Conservation (phyloP, 495 filamentous ascomycete genomes). For the Lichenothelia convexa region DNA sequence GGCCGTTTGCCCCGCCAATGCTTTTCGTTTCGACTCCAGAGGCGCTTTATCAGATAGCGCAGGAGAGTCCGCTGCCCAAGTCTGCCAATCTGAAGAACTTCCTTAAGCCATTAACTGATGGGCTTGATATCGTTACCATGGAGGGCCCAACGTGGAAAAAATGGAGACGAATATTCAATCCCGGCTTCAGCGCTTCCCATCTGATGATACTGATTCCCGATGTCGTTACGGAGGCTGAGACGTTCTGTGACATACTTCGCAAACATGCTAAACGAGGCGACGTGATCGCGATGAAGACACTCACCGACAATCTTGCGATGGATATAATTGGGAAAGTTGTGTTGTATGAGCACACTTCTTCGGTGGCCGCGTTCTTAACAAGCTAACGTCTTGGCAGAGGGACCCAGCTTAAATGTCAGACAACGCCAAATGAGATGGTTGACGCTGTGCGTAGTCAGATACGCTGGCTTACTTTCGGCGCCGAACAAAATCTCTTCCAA, state of each 20-base stretch:
- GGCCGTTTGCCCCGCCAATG: constrained; percentile 24
- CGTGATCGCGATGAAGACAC: constrained; percentile 19
- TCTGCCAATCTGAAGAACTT: constrained; percentile 11
- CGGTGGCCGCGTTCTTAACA: neutral
- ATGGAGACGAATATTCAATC: constrained; percentile 26
- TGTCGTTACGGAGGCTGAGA: constrained; percentile 23
- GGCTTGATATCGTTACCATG: constrained; percentile 19
- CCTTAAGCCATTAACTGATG: constrained; percentile 18
- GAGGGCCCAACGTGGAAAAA: constrained; percentile 26
- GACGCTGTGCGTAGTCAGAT: constrained; percentile 17
- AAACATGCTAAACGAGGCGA: constrained; percentile 15
- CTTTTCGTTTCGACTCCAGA: constrained; percentile 20
- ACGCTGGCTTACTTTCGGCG: constrained; percentile 10
- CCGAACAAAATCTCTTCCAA: constrained; percentile 9
- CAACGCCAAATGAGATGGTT: constrained; percentile 17
- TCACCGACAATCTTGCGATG: constrained; percentile 20
- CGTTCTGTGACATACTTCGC: constrained; percentile 20
- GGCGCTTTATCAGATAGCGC: constrained; percentile 20
- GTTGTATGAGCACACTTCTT: constrained; percentile 14
- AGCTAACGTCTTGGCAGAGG: constrained; percentile 5
- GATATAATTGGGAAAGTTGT: constrained; percentile 28
- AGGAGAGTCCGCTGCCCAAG: constrained; percentile 17
- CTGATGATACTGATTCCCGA: constrained; percentile 22
- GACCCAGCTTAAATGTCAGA: constrained; percentile 17
- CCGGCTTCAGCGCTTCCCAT: constrained; percentile 26